phyloP scores from a whole-genome alignment of 1,139 yeast genomes.

The Candida neerlandica region DNA sequence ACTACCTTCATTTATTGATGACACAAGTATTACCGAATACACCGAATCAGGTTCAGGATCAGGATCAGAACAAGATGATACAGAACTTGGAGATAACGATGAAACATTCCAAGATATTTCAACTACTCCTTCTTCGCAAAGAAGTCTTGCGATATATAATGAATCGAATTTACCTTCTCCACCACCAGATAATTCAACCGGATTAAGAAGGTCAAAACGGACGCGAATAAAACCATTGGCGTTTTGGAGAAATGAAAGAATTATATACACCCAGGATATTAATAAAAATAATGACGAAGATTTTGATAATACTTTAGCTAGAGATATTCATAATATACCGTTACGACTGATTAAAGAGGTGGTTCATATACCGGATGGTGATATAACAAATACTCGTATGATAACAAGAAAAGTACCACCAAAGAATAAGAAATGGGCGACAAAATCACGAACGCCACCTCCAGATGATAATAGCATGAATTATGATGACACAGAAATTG shows the following conservation, averaged over 20 bases:
- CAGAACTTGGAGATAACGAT: constrained; percentile 1
- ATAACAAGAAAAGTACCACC: constrained; percentile 16
- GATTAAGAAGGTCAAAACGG: constrained; percentile 57
- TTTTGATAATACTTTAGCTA: constrained; percentile 35
- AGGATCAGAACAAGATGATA: constrained; percentile 3
- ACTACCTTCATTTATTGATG: constrained; percentile 5
- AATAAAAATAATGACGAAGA: constrained; percentile 40
- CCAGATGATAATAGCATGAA: constrained; percentile 32
- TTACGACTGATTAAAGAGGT: constrained; percentile 65
- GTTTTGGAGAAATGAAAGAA: constrained; percentile 82
- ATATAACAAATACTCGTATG: constrained; percentile 3
- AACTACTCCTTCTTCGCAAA: neutral
- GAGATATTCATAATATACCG: constrained; percentile 42
- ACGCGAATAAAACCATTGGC: constrained; percentile 74
- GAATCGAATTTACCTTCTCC: constrained; percentile 48
- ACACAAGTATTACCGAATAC: constrained; percentile 1
- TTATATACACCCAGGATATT: constrained; percentile 53
- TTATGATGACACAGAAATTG: too few relatives aligned
- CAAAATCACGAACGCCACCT: constrained; percentile 9
- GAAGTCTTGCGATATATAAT: constrained; percentile 16
- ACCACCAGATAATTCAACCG: constrained; percentile 52
- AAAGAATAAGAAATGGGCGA: constrained; percentile 16
- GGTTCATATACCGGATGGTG: constrained; percentile 48
- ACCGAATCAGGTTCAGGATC: neutral
- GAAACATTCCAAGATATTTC: neutral